Percentiles rank a stretch among this genome's conserved stretches.
These are phyloP conservation scores for Suillus bovinus DNA, from an alignment of 768 basidiomycete species.

Conservation along the genomic window DNA sequence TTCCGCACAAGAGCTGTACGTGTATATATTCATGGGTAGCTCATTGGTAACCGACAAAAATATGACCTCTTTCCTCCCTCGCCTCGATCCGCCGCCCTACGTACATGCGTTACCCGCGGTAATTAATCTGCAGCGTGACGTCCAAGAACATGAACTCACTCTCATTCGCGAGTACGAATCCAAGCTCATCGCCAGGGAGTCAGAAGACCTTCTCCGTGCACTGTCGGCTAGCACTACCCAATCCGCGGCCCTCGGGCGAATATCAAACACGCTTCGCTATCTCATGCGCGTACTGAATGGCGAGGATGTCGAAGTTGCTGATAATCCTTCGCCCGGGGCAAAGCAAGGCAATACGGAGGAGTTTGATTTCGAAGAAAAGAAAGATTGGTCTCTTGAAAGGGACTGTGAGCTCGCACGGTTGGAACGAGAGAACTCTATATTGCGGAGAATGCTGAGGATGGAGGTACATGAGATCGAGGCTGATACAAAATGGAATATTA, in stretches of 20 bases:
- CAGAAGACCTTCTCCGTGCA: constrained; percentile 58
- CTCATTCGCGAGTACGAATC: constrained; percentile 90
- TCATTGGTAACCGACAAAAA: not conserved
- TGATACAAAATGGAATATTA: not conserved
- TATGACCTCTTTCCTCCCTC: not conserved
- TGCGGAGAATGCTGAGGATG: constrained; percentile 70
- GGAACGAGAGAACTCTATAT: constrained; percentile 82
- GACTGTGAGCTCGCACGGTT: constrained; percentile 89
- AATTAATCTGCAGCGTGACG: constrained; percentile 63
- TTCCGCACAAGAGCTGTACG: constrained; percentile 91
- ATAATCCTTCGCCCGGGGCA: constrained; percentile 12
- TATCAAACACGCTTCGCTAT: constrained; percentile 69
- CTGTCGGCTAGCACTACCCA: constrained; percentile 64
- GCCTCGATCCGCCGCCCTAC: constrained; percentile 2
- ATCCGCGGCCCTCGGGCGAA: constrained; percentile 65
- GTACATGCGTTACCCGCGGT: not conserved
- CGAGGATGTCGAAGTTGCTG: constrained; percentile 45
- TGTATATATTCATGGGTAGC: constrained; percentile 19
- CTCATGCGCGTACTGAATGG: constrained; percentile 71
- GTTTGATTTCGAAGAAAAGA: constrained; percentile 32
- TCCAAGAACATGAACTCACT: constrained; percentile 89
- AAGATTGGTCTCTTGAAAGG: constrained; percentile 80
- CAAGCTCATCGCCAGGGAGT: constrained; percentile 74
- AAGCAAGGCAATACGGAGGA: constrained; percentile 6
- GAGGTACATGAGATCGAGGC: constrained; percentile 26